Evolutionary conservation across 2,329 filamentous ascomycete species (phyloP).

Genomic region (Alternaria sp.): DNA sequence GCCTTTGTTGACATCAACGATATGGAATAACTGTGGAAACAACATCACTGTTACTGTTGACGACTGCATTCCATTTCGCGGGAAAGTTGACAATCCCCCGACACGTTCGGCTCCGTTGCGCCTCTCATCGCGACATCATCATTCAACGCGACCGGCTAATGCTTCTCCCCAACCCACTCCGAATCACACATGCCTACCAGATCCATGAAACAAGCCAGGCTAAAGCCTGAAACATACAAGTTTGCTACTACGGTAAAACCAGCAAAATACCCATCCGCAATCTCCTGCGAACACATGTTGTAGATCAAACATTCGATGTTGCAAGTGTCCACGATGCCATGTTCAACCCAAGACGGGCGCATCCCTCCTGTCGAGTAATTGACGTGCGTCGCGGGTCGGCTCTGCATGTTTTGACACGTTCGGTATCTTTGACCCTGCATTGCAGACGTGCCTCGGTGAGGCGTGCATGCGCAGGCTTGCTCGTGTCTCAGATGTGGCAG

Average conservation of each 20-base stretch:
- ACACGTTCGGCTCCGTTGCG: background rate
- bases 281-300: constrained; percentile 16
- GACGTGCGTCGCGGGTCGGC: constrained; percentile 16
- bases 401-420: constrained; percentile 12
- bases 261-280: background rate
- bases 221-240: constrained; percentile 4
- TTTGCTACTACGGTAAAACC: background rate
- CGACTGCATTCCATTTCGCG: background rate
- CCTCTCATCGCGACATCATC: constrained; percentile 3
- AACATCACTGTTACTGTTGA: background rate
- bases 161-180: constrained; percentile 1
- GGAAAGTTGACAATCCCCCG: background rate
- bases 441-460: constrained; percentile 2
- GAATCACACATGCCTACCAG: background rate
- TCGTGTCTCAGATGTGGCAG: constrained; percentile 6
- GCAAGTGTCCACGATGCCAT: background rate
- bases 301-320: constrained; percentile 7
- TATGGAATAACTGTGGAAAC: background rate
- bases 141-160: background rate
- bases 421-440: constrained; percentile 12
- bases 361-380: constrained; percentile 22
- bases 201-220: constrained; percentile 2
- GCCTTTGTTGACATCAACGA: constrained; percentile 2
- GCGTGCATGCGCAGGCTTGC: constrained; percentile 8
- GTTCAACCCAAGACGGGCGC: background rate